phyloP scores from a whole-genome alignment of 345 rosid genomes.

The Hibiscus syriacus region DNA sequence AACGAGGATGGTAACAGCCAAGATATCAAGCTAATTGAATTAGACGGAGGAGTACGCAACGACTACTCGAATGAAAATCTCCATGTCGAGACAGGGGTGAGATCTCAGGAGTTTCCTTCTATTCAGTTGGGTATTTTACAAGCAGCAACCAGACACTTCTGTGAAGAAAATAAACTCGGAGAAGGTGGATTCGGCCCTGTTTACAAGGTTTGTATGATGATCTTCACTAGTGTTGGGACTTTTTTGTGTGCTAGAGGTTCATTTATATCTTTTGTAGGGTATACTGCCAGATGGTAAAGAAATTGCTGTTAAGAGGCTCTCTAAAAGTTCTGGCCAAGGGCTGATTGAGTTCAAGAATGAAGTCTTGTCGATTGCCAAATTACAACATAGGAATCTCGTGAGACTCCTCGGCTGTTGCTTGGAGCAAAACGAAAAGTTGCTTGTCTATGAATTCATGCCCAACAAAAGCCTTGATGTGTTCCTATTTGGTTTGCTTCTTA shows the following conservation, averaged over 20 bases:
- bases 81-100: constrained; percentile 2
- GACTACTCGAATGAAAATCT: not conserved
- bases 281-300: not conserved
- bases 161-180: constrained; percentile 31
- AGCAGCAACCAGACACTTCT: constrained; percentile 25
- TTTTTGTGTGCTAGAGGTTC: not conserved
- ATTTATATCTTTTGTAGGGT: constrained; percentile 10
- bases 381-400: constrained; percentile 24
- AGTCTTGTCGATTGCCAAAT: constrained; percentile 12
- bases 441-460: constrained; percentile 22
- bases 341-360: constrained; percentile 20
- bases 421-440: constrained; percentile 12
- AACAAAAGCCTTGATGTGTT: constrained; percentile 21
- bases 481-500: constrained; percentile 20
- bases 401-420: constrained; percentile 22
- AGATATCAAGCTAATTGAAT: constrained; percentile 16
- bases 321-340: constrained; percentile 18
- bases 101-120: constrained; percentile 16
- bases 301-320: constrained; percentile 10
- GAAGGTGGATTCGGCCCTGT: constrained; percentile 47
- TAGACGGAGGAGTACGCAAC: not conserved
- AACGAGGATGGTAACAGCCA: constrained; percentile 6
- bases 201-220: constrained; percentile 18
- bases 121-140: constrained; percentile 12
- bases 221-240: not conserved